phyloP scores from a whole-genome alignment of 371 early-diverging fungal species.

The Blakeslea trispora region DNA sequence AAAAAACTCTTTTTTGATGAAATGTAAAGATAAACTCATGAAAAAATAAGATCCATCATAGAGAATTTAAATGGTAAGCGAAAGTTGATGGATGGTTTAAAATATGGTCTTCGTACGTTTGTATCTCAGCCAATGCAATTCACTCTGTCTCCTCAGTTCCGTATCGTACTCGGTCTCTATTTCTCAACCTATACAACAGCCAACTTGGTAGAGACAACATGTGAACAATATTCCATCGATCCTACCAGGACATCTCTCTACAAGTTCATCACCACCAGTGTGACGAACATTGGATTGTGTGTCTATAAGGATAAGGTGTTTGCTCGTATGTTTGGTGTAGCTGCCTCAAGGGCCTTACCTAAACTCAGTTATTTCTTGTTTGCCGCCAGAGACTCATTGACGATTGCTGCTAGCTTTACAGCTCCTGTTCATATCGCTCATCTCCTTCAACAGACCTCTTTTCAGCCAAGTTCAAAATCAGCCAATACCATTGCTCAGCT shows the following conservation, averaged over 20 bases:
- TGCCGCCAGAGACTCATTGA: conserved; percentile 62
- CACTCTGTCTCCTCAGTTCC: conserved; percentile 46
- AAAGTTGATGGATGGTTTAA: conserved; percentile 45
- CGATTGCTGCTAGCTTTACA: conserved; percentile 70
- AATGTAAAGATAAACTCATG: no score
- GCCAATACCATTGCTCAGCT: conserved; percentile 53
- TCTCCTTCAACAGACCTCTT: conserved; percentile 23
- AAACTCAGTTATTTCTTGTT: conserved; percentile 54
- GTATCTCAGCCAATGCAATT: conserved; percentile 49
- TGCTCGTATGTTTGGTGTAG: conserved; percentile 60
- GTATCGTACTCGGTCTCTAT: conserved; percentile 58
- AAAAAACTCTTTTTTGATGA: background rate
- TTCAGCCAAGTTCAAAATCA: conserved; percentile 18
- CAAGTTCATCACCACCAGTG: conserved; percentile 62
- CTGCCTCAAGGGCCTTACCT: conserved; percentile 52
- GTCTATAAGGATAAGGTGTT: conserved; percentile 65
- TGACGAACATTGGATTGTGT: conserved; percentile 58
- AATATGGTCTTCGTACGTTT: conserved; percentile 40
- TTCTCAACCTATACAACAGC: conserved; percentile 61
- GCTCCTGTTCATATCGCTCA: conserved; percentile 51
- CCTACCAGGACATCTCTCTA: conserved; percentile 33
- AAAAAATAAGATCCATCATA: conserved; percentile 58
- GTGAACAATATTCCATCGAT: conserved; percentile 39
- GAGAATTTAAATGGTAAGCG: conserved; percentile 62
- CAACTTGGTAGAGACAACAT: conserved; percentile 57